phyloP scores from a whole-genome alignment of 495 filamentous ascomycete genomes.

The Aspergillus asperescens region DNA sequence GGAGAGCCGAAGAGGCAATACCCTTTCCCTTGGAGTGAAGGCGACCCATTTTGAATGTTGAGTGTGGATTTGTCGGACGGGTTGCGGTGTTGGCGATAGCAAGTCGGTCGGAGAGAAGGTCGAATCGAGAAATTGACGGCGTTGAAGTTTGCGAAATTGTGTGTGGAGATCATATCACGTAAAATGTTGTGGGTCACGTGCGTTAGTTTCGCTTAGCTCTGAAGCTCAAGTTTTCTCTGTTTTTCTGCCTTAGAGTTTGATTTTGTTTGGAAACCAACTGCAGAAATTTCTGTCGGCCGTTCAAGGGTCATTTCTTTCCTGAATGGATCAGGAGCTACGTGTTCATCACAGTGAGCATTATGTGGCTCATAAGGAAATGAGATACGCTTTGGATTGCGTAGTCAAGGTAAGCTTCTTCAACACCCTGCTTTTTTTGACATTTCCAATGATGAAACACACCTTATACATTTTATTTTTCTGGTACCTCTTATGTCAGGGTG shows the following conservation, averaged over 20 bases:
- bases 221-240: constrained; percentile 12
- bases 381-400: background rate
- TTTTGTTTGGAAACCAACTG: background rate
- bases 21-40: constrained; percentile 99
- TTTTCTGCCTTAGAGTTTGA: constrained; percentile 12
- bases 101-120: constrained; percentile 18
- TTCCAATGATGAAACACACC: constrained; percentile 46
- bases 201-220: constrained; percentile 12
- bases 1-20: constrained; percentile 88
- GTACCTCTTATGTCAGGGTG: constrained; percentile 60
- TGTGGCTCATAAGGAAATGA: background rate
- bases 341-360: background rate
- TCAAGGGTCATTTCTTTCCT: constrained; percentile 1
- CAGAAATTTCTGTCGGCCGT: background rate
- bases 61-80: constrained; percentile 16
- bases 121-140: constrained; percentile 7
- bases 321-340: constrained; percentile 3
- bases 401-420: constrained; percentile 2
- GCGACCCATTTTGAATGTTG: constrained; percentile 76
- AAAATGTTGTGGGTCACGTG: constrained; percentile 10
- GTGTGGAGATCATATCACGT: constrained; percentile 23
- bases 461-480: constrained; percentile 51
- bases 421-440: background rate
- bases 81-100: constrained; percentile 30
- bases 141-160: constrained; percentile 16